phyloP scores from a whole-genome alignment of 2,329 filamentous ascomycete genomes.

The Pestalotiopsis sp. region DNA sequence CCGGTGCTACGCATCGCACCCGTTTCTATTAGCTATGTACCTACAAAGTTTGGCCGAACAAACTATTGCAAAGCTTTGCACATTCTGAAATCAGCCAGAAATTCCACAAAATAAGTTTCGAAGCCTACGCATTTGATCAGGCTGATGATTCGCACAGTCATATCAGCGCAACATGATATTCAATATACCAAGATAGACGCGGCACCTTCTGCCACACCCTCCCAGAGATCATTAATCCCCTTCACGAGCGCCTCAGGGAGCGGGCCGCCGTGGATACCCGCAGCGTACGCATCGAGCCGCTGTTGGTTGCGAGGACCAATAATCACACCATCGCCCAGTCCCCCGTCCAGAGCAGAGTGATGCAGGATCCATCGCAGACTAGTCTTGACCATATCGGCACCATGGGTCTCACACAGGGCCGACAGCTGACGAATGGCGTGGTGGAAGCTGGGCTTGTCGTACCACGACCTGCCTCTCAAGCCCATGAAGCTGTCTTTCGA shows the following conservation, averaged over 20 bases:
- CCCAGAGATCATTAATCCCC: not conserved
- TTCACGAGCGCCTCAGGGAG: not conserved
- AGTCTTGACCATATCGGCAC: slow-evolving; percentile 11
- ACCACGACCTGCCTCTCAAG: slow-evolving; percentile 9
- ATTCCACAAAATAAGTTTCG: too few species aligned
- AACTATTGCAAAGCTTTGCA: too few species aligned
- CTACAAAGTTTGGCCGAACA: too few species aligned
- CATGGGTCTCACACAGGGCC: not conserved
- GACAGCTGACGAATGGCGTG: slow-evolving; percentile 8
- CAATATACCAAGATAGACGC: not conserved
- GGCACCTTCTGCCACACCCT: not conserved
- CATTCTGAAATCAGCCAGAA: too few species aligned
- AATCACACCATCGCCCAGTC: slow-evolving; percentile 14
- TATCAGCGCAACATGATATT: not conserved
- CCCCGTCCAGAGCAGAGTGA: slow-evolving; percentile 13
- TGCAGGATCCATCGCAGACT: slow-evolving; percentile 14
- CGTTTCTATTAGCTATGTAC: too few species aligned
- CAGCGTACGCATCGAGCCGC: not conserved
- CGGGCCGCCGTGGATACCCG: not conserved
- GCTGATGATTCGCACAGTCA: too few species aligned
- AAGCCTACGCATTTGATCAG: too few species aligned
- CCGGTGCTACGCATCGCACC: too few species aligned
- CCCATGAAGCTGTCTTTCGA: slow-evolving; percentile 14
- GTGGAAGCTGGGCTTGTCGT: slow-evolving; percentile 16
- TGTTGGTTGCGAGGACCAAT: slow-evolving; percentile 7